Base-by-base conservation (phyloP, 441 rosid species). In the Melastoma candidum region DNA sequence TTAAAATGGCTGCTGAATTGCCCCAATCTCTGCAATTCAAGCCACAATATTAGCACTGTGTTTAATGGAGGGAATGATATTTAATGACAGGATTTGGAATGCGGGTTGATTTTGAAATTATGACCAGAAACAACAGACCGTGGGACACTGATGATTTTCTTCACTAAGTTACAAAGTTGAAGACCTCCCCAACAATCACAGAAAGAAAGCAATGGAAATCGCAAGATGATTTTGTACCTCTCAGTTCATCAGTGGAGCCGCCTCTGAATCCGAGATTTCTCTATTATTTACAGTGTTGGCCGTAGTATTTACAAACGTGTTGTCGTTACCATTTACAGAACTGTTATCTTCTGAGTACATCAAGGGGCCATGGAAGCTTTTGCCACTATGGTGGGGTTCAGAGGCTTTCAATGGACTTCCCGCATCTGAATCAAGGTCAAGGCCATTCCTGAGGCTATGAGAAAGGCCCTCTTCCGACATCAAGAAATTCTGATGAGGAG, bases 281-380 rank as follows among this genome's bases (percentile, higher is more conserved):
- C 69, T 79, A 63, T 69, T 77, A 76, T 84, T 79, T 81, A 81
- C 93, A 81, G 46, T 68, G 69, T 68, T 77, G 58, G 66, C 68
- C 73, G 29, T 61, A 24, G 61, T 65, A 53, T 56, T 48, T 39
- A 61, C 47, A 63, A 54, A 53, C 36, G 59, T 66, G 69, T 63
- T 59, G 59, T 48, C 61, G 26, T 47, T 67, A 44, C 60, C 68
- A 77, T 81, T 67, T 76, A 81, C 84, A 71, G 7, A 59, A 62
- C 71, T 81, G 68, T 46, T 65, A 26, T 60, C 59, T 62, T 58
- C 79, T 48, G 50, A 48, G 14, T 63, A 66, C 72, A 64, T 61
- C 63, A 51, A 60, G 57, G 56, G 48, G 54, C 76, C 66, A 64
- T 72, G 65, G 51, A 59, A 56, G 53, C 64, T 77, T 65, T 63